These are phyloP conservation scores for Candida coquimbonensis DNA, from an alignment of 805 yeast species.

Conservation along the genomic window DNA sequence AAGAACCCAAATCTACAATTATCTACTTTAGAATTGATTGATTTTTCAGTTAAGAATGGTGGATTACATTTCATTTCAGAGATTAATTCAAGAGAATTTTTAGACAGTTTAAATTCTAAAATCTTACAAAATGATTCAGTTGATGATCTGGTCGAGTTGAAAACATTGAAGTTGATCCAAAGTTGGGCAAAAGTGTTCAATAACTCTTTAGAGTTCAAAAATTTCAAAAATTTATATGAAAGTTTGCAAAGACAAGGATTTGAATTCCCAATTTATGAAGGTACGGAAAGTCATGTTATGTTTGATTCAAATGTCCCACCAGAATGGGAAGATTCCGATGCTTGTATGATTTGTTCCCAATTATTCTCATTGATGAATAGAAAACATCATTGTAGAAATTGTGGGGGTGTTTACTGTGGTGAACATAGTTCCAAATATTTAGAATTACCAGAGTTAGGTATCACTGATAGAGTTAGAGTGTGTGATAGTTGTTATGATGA, in stretches of 20 bases:
- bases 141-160: constrained; percentile 48
- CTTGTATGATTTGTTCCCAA: constrained; percentile 88
- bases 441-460: constrained; percentile 78
- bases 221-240: constrained; percentile 56
- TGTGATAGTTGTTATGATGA: constrained; percentile 84
- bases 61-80: constrained; percentile 81
- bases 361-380: constrained; percentile 76
- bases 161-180: constrained; percentile 59
- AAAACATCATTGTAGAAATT: constrained; percentile 94
- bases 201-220: constrained; percentile 55
- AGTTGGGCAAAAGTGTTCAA: constrained; percentile 74
- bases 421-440: constrained; percentile 69
- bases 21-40: constrained; percentile 69
- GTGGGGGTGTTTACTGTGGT: constrained; percentile 92
- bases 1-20: constrained; percentile 76
- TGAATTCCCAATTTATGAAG: constrained; percentile 49
- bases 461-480: constrained; percentile 82
- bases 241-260: constrained; percentile 57
- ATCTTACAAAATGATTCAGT: constrained; percentile 33
- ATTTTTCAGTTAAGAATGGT: constrained; percentile 87
- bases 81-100: constrained; percentile 75
- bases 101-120: constrained; percentile 58
- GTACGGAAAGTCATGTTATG: constrained; percentile 36
- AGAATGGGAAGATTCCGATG: constrained; percentile 94
- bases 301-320: constrained; percentile 92